These are phyloP conservation scores for Papiliotrema laurentii DNA, from an alignment of 1,284 basidiomycete genomes.

Conservation along the genomic window DNA sequence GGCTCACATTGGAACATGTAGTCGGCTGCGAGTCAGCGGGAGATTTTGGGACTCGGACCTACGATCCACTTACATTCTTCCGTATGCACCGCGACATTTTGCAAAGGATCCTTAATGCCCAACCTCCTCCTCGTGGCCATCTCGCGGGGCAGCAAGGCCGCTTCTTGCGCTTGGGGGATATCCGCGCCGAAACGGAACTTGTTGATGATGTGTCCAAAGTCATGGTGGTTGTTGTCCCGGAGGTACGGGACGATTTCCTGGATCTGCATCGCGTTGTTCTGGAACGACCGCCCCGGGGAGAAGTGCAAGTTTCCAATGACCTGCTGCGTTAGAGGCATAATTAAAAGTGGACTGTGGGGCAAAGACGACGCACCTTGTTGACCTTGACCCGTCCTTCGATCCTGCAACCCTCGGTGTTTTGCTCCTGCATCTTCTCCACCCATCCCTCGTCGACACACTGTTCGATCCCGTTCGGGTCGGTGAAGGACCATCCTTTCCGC, in stretches of 20 bases:
- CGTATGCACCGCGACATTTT: conserved; percentile 60
- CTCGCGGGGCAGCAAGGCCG: conserved; percentile 57
- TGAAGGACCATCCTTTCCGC: conserved; percentile 90
- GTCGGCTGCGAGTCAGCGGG: conserved; percentile 54
- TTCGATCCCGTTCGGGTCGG: conserved; percentile 84
- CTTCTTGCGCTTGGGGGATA: conserved; percentile 53
- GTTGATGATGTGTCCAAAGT: conserved; percentile 89
- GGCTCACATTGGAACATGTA: conserved; percentile 74
- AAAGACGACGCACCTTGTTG: conserved; percentile 93
- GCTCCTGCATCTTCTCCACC: conserved; percentile 88
- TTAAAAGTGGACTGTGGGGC: not conserved
- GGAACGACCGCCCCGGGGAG: conserved; percentile 84
- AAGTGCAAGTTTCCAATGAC: conserved; percentile 79
- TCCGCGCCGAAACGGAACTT: conserved; percentile 78
- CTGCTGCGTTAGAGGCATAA: conserved; percentile 9
- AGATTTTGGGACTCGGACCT: not conserved
- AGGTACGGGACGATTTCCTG: conserved; percentile 93
- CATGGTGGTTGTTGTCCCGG: conserved; percentile 76
- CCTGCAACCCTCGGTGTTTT: conserved; percentile 91
- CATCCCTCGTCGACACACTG: conserved; percentile 95
- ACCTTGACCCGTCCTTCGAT: conserved; percentile 85
- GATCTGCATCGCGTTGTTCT: conserved; percentile 72
- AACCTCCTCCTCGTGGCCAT: conserved; percentile 64
- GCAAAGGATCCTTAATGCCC: conserved; percentile 77
- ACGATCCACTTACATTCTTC: conserved; percentile 53